Evolutionary conservation across 257 asterid species (phyloP).

Genomic region (Pogostemon cablin): DNA sequence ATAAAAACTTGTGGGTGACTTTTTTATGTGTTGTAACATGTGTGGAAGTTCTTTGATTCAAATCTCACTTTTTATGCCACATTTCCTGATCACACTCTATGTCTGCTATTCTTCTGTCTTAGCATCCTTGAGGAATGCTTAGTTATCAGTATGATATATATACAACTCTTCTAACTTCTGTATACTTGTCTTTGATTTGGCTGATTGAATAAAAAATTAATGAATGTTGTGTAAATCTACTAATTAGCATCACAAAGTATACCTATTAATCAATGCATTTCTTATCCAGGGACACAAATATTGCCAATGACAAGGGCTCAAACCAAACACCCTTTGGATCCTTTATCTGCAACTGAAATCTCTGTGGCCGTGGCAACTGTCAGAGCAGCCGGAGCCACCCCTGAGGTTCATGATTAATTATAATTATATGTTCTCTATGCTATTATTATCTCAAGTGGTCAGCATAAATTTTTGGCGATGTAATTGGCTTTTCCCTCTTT

Average conservation of each 20-base stretch:
- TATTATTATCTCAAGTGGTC: slow-evolving; percentile 17
- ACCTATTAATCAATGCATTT: slow-evolving; percentile 24
- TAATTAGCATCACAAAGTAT: not conserved
- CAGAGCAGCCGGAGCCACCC: slow-evolving; percentile 98
- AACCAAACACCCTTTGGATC: slow-evolving; percentile 90
- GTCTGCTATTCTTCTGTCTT: slow-evolving; percentile 5
- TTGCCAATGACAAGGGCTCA: slow-evolving; percentile 64
- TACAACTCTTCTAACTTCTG: not conserved
- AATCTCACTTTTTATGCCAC: slow-evolving; percentile 25
- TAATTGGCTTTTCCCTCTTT: slow-evolving; percentile 18
- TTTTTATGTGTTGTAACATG: not conserved
- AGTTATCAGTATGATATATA: slow-evolving; percentile 6
- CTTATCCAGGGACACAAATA: slow-evolving; percentile 55
- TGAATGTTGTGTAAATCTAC: slow-evolving; percentile 20
- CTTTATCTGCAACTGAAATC: slow-evolving; percentile 87
- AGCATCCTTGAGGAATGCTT: slow-evolving; percentile 1
- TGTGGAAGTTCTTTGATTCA: slow-evolving; percentile 13
- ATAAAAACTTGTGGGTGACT: not conserved
- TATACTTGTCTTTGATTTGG: slow-evolving; percentile 17
- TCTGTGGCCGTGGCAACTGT: slow-evolving; percentile 92
- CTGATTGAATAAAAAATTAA: slow-evolving; percentile 26
- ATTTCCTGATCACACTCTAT: not conserved
- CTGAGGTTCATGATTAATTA: slow-evolving; percentile 62
- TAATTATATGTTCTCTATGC: slow-evolving; percentile 22
- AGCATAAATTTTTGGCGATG: slow-evolving; percentile 10